Evolutionary conservation across 179 eudicot species (phyloP).

Genomic region (Beta macrorhiza): DNA sequence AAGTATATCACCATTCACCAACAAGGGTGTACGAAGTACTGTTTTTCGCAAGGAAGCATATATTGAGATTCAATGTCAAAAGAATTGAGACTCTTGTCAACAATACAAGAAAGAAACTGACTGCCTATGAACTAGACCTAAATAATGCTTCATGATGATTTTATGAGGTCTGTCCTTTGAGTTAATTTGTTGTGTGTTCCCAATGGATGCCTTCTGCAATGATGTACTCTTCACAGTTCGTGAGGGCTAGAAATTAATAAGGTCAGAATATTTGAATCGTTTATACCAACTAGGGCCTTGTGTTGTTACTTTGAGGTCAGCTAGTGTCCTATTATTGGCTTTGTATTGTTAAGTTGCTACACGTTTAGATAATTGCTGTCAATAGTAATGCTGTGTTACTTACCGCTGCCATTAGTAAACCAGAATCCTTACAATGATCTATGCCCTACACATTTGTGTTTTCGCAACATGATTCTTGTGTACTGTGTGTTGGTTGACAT

Average conservation of each 20-base stretch:
- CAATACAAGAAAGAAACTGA: not conserved
- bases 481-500: not conserved
- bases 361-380: not conserved
- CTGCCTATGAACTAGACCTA: not conserved
- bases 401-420: not conserved
- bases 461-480: not conserved
- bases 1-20: slow-evolving; percentile 40
- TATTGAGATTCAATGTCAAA: slow-evolving; percentile 57
- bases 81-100: not conserved
- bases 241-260: not conserved
- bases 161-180: too few relatives aligned
- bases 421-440: not conserved
- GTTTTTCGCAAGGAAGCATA: slow-evolving; percentile 78
- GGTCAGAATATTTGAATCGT: too few relatives aligned
- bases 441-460: not conserved
- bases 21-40: slow-evolving; percentile 78
- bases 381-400: not conserved
- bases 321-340: not conserved
- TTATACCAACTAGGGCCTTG: too few relatives aligned
- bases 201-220: not conserved
- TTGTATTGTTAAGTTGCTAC: not conserved
- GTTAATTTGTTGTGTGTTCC: not conserved
- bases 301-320: not conserved
- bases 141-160: not conserved
- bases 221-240: not conserved